A percentile compares a stretch with the other conserved stretches of the same genome.
Evolutionary conservation across 441 rosid species (phyloP).

Genomic region (Sinapis alba): DNA sequence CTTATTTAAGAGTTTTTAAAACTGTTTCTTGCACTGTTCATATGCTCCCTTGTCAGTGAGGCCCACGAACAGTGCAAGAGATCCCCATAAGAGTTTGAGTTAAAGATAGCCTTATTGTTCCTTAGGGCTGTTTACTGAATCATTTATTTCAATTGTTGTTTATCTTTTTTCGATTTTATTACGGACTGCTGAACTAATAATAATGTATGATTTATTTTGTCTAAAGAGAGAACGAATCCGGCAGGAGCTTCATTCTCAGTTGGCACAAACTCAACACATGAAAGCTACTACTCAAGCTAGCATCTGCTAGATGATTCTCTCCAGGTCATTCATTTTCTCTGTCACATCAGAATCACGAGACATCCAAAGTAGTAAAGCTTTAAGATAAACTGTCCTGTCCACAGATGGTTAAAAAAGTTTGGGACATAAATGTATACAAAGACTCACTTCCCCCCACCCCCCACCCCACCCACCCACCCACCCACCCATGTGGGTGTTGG

Average conservation of each 20-base stretch:
- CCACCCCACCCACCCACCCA: too few relatives aligned
- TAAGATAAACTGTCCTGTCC: not conserved
- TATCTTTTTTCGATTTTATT: not conserved
- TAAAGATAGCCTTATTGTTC: too few relatives aligned
- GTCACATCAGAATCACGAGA: not conserved
- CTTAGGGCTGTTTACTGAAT: not conserved
- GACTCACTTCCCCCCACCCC: not conserved
- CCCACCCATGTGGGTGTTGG: slow-evolving; percentile 30
- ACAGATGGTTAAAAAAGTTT: not conserved
- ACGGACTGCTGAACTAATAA: not conserved
- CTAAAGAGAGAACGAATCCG: slow-evolving; percentile 32
- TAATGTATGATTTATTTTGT: not conserved
- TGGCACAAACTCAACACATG: slow-evolving; percentile 5
- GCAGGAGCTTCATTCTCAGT: slow-evolving; percentile 20
- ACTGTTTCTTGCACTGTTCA: too few relatives aligned
- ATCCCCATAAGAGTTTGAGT: too few relatives aligned
- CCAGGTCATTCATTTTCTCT: slow-evolving; percentile 4
- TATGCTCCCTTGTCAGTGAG: too few relatives aligned
- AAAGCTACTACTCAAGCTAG: slow-evolving; percentile 2
- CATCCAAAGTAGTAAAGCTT: not conserved
- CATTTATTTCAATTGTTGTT: not conserved
- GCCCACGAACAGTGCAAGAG: too few relatives aligned
- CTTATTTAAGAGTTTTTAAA: too few relatives aligned
- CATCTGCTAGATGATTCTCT: slow-evolving; percentile 14
- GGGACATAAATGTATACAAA: not conserved